Percentiles rank a stretch among this genome's conserved stretches.
Evolutionary conservation across 208 protist genomes (phyloP).

Genomic region (Vickermania spadyakhi): DNA sequence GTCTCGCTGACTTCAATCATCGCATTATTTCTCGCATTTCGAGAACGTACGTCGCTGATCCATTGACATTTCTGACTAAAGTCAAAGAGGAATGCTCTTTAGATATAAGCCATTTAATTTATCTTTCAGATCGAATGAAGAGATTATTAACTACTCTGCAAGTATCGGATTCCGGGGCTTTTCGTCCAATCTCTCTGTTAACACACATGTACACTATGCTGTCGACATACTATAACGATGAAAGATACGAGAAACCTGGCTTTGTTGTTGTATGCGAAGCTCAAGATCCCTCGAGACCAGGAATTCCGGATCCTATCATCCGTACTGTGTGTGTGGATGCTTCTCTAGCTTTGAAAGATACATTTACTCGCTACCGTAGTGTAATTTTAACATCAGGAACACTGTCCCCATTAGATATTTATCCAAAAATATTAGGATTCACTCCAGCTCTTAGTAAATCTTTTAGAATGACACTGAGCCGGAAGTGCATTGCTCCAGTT

Average conservation of each 20-base stretch:
- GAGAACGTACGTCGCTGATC: constrained; percentile 82
- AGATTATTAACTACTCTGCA: constrained; percentile 95
- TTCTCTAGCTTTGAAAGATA: constrained; percentile 94
- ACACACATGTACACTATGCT: constrained; percentile 95
- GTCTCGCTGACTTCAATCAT: constrained; percentile 94
- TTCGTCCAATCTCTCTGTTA: constrained; percentile 85
- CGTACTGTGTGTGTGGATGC: constrained; percentile 95
- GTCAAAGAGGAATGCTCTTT: constrained; percentile 83
- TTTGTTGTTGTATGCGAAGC: constrained; percentile 96
- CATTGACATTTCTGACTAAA: constrained; percentile 82
- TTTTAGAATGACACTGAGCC: constrained; percentile 93
- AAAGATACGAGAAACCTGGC: constrained; percentile 80
- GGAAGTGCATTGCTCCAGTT: constrained; percentile 94
- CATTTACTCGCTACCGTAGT: constrained; percentile 91
- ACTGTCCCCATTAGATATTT: constrained; percentile 98
- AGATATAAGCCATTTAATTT: constrained; percentile 78
- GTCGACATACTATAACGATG: constrained; percentile 88
- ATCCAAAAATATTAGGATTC: constrained; percentile 98
- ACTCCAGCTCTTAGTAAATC: constrained; percentile 85
- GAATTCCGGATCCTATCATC: constrained; percentile 83
- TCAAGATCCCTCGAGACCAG: constrained; percentile 83
- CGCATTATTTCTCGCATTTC: constrained; percentile 77
- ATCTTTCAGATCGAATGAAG: constrained; percentile 85
- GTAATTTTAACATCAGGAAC: constrained; percentile 98
- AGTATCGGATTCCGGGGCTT: constrained; percentile 91